Percentiles rank a stretch among this genome's conserved stretches.
Evolutionary conservation across 176 grass and related monocot species (phyloP).

Genomic region (Zoysia japonica): DNA sequence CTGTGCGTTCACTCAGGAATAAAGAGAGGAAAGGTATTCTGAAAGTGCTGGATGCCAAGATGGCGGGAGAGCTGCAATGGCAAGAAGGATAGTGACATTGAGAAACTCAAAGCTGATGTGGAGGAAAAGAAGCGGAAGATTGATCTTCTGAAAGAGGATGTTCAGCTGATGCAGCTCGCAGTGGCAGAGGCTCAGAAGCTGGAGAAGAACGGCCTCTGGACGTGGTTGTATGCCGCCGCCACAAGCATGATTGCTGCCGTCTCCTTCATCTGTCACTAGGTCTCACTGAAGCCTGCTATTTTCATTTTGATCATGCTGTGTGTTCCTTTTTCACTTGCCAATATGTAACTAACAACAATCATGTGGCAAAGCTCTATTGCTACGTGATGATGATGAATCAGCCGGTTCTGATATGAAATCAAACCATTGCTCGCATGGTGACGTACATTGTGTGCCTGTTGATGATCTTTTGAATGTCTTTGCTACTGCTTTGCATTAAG

Average conservation of each 20-base stretch:
- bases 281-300: conserved; percentile 29
- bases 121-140: conserved; percentile 46
- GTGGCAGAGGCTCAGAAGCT: conserved; percentile 47
- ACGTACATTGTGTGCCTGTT: not conserved
- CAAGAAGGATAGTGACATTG: conserved; percentile 47
- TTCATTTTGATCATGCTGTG: conserved; percentile 5
- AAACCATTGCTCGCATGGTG: conserved; percentile 16
- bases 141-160: conserved; percentile 29
- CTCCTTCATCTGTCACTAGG: conserved; percentile 60
- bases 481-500: not conserved
- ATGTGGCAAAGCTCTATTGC: conserved; percentile 27
- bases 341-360: conserved; percentile 26
- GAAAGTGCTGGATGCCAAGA: conserved; percentile 42
- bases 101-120: conserved; percentile 24
- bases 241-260: conserved; percentile 59
- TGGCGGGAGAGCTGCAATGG: conserved; percentile 42
- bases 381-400: conserved; percentile 25
- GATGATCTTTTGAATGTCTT: not conserved
- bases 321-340: conserved; percentile 11
- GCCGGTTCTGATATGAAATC: conserved; percentile 41
- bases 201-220: conserved; percentile 53
- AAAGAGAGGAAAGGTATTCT: conserved; percentile 44
- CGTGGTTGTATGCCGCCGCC: conserved; percentile 58
- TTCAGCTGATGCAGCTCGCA: conserved; percentile 46
- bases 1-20: conserved; percentile 5